A percentile compares a stretch with the other conserved stretches of the same genome.
These are phyloP conservation scores for Coniella vitis DNA, from an alignment of 2,329 filamentous ascomycete species.

Conservation along the genomic window DNA sequence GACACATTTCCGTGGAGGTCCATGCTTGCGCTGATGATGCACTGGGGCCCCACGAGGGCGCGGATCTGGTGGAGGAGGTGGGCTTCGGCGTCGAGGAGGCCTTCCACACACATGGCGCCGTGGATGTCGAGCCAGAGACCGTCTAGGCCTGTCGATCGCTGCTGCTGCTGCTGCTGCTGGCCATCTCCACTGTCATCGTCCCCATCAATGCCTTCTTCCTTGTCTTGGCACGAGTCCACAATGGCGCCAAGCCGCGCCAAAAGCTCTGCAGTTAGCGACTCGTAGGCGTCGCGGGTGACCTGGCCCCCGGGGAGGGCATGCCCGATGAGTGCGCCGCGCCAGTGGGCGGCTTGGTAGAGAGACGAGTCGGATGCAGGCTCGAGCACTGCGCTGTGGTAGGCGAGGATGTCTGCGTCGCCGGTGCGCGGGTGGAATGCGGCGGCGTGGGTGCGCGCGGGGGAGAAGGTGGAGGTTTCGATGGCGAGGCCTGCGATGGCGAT, in stretches of 20 bases:
- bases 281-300: conserved; percentile 39
- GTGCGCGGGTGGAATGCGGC: conserved; percentile 43
- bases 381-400: conserved; percentile 37
- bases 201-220: too few relatives aligned
- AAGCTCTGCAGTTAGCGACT: conserved; percentile 36
- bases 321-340: conserved; percentile 45
- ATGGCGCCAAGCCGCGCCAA: conserved; percentile 31
- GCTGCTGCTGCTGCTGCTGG: too few relatives aligned
- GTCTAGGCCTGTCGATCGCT: conserved; percentile 27
- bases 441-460: conserved; percentile 40
- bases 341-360: conserved; percentile 36
- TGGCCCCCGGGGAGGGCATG: conserved; percentile 44
- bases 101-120: conserved; percentile 48
- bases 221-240: conserved; percentile 19
- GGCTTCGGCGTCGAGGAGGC: conserved; percentile 39
- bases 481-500: conserved; percentile 47
- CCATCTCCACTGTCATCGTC: conserved; percentile 28
- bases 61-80: conserved; percentile 40
- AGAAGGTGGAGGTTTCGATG: conserved; percentile 48
- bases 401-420: conserved; percentile 33
- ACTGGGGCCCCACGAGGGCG: conserved; percentile 35
- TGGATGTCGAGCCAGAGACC: conserved; percentile 51
- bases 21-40: conserved; percentile 47
- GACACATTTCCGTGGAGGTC: conserved; percentile 51
- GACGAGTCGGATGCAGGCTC: conserved; percentile 26